Percentiles rank a stretch among this genome's conserved stretches.
Evolutionary conservation across 2,329 filamentous ascomycete species (phyloP).

Genomic region (Penicillium sclerotigenum): DNA sequence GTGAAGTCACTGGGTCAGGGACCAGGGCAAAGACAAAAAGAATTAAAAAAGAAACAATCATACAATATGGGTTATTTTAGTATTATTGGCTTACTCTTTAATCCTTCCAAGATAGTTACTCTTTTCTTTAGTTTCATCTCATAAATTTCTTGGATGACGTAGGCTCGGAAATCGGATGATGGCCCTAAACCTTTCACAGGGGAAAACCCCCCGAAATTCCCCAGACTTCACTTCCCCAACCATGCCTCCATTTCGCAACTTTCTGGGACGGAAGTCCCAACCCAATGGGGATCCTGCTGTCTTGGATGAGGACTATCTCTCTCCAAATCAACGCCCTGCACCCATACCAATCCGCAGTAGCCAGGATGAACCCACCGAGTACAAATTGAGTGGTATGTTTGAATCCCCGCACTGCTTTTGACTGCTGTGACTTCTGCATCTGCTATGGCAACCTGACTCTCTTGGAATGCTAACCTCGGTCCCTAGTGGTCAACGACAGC

Average conservation of each 20-base stretch:
- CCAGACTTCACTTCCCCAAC: constrained; percentile 15
- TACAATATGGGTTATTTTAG: not conserved
- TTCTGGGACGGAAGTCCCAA: constrained; percentile 61
- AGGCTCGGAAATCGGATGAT: not conserved
- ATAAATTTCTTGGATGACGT: constrained; percentile 1
- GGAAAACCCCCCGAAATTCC: not conserved
- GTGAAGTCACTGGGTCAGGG: not conserved
- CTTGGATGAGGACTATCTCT: constrained; percentile 56
- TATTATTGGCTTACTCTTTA: not conserved
- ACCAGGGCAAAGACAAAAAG: not conserved
- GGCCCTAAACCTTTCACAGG: not conserved
- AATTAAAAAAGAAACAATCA: too few species aligned
- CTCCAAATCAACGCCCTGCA: constrained; percentile 43
- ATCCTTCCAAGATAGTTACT: too few species aligned
- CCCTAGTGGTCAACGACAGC: constrained; percentile 85
- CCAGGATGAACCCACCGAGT: constrained; percentile 66
- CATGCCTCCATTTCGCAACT: constrained; percentile 70
- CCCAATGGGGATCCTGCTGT: constrained; percentile 36
- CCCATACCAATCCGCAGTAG: constrained; percentile 59
- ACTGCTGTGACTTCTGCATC: not conserved
- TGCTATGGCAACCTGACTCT: not conserved
- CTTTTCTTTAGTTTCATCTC: too few species aligned
- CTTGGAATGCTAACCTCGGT: constrained; percentile 26
- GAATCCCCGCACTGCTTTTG: not conserved
- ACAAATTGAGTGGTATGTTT: constrained; percentile 74